These are phyloP conservation scores for Periconia digitata DNA, from an alignment of 2,329 filamentous ascomycete species.

Conservation along the genomic window DNA sequence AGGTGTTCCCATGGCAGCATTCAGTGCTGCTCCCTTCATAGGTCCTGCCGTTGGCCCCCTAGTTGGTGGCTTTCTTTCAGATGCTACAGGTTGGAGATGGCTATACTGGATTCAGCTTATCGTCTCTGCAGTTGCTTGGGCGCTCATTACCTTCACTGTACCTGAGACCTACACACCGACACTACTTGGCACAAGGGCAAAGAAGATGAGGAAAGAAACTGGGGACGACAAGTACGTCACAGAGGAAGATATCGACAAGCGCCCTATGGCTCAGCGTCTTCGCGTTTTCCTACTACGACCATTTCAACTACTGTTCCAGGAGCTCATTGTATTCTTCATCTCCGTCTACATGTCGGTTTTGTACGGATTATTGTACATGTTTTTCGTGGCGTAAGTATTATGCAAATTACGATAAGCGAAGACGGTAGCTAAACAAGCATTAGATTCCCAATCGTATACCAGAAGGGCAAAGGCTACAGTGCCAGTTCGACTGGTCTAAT, in stretches of 20 bases:
- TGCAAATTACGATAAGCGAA: not conserved
- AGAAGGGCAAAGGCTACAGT: constrained; percentile 76
- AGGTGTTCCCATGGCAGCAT: constrained; percentile 84
- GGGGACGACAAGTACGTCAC: constrained; percentile 71
- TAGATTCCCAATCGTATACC: constrained; percentile 67
- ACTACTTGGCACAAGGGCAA: constrained; percentile 70
- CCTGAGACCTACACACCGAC: constrained; percentile 86
- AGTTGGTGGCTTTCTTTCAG: constrained; percentile 71
- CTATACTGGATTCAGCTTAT: constrained; percentile 88
- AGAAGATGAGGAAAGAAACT: constrained; percentile 69
- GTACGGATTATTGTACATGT: constrained; percentile 75
- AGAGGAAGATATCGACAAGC: constrained; percentile 75
- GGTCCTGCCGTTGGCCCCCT: constrained; percentile 70
- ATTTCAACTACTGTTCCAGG: constrained; percentile 80
- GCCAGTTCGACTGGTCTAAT: constrained; percentile 76
- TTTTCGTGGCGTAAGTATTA: constrained; percentile 61
- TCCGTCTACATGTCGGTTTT: constrained; percentile 83
- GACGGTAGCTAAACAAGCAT: constrained; percentile 47
- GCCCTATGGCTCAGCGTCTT: constrained; percentile 69
- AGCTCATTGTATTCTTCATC: constrained; percentile 84
- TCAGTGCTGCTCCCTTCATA: constrained; percentile 79
- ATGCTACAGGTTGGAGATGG: constrained; percentile 76
- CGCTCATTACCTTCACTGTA: constrained; percentile 82
- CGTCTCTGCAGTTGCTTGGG: constrained; percentile 67
- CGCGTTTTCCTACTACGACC: constrained; percentile 76